These are phyloP conservation scores for Chiua sp. DNA, from an alignment of 1,284 basidiomycete genomes.

Conservation along the genomic window DNA sequence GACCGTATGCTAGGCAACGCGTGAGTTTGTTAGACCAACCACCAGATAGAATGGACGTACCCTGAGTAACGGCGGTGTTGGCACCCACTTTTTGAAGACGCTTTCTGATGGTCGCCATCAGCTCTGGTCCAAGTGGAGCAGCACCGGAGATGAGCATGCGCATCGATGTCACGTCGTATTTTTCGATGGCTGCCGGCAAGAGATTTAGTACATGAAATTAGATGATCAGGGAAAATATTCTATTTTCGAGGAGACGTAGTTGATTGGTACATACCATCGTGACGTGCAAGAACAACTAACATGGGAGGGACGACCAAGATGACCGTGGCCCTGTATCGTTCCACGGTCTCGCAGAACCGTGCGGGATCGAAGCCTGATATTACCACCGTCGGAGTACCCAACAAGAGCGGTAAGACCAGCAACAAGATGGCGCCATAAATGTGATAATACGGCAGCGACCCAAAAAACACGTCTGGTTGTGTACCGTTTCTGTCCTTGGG, in stretches of 20 bases:
- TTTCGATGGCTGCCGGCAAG: constrained; percentile 54
- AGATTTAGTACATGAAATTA: background rate
- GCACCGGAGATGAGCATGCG: constrained; percentile 75
- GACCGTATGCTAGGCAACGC: constrained; percentile 62
- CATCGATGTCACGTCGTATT: constrained; percentile 73
- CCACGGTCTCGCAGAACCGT: constrained; percentile 68
- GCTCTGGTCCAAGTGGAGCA: constrained; percentile 75
- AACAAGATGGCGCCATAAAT: constrained; percentile 63
- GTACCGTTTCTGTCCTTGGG: background rate
- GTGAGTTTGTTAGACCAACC: background rate
- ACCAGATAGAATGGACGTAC: constrained; percentile 32
- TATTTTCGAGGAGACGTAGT: background rate
- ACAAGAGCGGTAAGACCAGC: constrained; percentile 63
- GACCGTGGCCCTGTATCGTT: constrained; percentile 67
- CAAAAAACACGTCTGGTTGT: constrained; percentile 54
- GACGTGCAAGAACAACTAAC: constrained; percentile 71
- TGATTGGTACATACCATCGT: constrained; percentile 52
- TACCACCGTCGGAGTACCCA: constrained; percentile 67
- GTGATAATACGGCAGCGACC: constrained; percentile 60
- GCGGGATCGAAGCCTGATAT: constrained; percentile 78
- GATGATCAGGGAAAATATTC: background rate
- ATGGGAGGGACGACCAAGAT: constrained; percentile 86
- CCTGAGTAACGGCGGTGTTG: constrained; percentile 48
- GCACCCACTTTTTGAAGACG: constrained; percentile 48
- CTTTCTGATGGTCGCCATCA: constrained; percentile 53